Evolutionary conservation across 2,329 filamentous ascomycete species (phyloP), one percentile per base, ranked within the genome.

Genomic region (Arthrobotrys conoides): DNA sequence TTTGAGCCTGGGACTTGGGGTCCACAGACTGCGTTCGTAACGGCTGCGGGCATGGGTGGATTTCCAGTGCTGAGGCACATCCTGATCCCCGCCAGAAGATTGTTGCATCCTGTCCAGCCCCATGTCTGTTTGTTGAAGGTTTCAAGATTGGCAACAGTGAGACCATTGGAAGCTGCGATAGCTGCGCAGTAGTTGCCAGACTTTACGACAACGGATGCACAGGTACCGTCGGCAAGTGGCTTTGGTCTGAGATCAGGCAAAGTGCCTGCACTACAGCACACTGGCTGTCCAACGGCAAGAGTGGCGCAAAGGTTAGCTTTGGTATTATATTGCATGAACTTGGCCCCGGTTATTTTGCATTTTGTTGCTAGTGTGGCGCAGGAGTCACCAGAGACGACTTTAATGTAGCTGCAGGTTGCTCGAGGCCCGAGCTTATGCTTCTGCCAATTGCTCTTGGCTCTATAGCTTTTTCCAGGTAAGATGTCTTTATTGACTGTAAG

Each of bases 221-320:
- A 87, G 0, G 82, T 82, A 0, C 85, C 85, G 38, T 86, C 83
- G 1, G 80, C 63, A 36, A 81, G 78, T 0, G 83, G 83, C 80
- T 84, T 81, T 0, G 85, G 85, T 0, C 68, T 80, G 30, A 82
- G 69, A 63, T 84, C 83, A 0, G 85, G 85, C 0, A 85, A 80
- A 0, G 80, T 81, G 1, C 85, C 85, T 0, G 81, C 38, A 8
- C 82, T 83, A 71, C 85, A 86, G 81, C 85, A 86, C 0, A 85
- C 83, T 49, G 80, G 82, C 79, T 85, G 82, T 22, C 82, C 83
- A 0, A 41, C 30, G 4, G 48, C 44, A 12, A 81, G 68, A 18
- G n/a, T 82, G 1, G 82, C 80, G 67, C 85, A 86, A 0, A 85
- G 81, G 20, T 71, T 83, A 0, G 69, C 24, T 1, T 24, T 68